Percentiles rank a stretch among this genome's conserved stretches.
phyloP scores from a whole-genome alignment of 2,329 filamentous ascomycete genomes.

The Aureobasidium sp. region DNA sequence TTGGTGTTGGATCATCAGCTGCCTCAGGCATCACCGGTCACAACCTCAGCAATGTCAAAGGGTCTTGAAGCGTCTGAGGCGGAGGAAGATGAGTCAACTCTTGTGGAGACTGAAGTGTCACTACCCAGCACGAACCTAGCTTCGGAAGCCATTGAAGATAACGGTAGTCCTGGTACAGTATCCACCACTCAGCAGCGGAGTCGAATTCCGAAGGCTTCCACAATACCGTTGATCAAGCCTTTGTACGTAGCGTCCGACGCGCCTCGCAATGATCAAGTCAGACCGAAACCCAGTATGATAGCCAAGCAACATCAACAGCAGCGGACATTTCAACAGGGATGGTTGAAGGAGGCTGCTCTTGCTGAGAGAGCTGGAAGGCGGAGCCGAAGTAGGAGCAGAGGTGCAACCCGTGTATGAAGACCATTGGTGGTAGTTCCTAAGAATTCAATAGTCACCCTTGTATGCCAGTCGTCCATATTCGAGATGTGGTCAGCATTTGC shows the following conservation, averaged over 20 bases:
- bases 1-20: neutral
- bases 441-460: neutral
- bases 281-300: slow-evolving; percentile 7
- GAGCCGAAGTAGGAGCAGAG: neutral
- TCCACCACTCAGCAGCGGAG: neutral
- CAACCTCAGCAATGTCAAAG: neutral
- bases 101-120: neutral
- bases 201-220: neutral
- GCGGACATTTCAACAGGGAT: slow-evolving; percentile 16
- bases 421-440: neutral
- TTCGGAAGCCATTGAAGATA: neutral
- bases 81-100: slow-evolving; percentile 4
- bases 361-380: slow-evolving; percentile 16
- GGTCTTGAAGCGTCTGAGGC: neutral
- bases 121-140: neutral
- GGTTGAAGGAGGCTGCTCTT: slow-evolving; percentile 16
- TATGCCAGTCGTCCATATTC: neutral
- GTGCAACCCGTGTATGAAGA: neutral
- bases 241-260: neutral
- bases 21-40: neutral
- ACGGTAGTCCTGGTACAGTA: neutral
- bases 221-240: neutral
- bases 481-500: neutral
- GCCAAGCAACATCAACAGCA: slow-evolving; percentile 8
- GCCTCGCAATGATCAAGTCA: neutral